Evolutionary conservation across 371 early-diverging fungal species (phyloP).

Genomic region (Mortierella sp.): DNA sequence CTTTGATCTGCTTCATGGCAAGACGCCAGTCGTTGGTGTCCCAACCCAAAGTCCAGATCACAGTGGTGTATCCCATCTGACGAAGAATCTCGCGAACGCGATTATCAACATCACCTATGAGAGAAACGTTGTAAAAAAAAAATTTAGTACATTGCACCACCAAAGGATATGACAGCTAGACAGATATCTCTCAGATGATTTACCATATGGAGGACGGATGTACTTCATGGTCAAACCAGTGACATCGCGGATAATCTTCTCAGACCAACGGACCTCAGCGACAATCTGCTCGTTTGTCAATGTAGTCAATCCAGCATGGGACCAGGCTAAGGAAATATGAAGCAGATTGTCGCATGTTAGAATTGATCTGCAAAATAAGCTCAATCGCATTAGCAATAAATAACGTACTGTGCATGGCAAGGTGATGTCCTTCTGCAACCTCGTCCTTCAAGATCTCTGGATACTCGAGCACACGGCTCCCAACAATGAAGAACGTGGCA

Average conservation of each 20-base stretch:
- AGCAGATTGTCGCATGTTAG: neutral
- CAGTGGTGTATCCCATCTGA: constrained; percentile 61
- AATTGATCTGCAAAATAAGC: neutral
- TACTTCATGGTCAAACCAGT: constrained; percentile 60
- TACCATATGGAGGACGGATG: constrained; percentile 57
- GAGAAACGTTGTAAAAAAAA: neutral
- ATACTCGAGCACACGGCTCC: constrained; percentile 64
- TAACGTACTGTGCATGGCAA: constrained; percentile 55
- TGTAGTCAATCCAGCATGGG: constrained; percentile 78
- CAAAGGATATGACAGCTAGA: too few species aligned
- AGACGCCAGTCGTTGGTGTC: constrained; percentile 60
- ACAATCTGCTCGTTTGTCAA: constrained; percentile 78
- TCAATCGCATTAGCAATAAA: neutral
- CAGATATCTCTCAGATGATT: neutral
- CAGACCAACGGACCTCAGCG: constrained; percentile 80
- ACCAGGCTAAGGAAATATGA: constrained; percentile 67
- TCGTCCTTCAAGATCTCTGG: constrained; percentile 61
- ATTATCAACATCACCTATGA: constrained; percentile 72
- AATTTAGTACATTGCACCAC: too few species aligned
- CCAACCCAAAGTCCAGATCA: constrained; percentile 66
- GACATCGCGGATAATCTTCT: constrained; percentile 67
- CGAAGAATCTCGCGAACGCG: constrained; percentile 76
- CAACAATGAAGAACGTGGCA: constrained; percentile 75
- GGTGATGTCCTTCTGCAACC: constrained; percentile 43
- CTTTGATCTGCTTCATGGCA: constrained; percentile 22